Percentiles rank a stretch among this genome's conserved stretches.
Conservation (phyloP, 2,329 filamentous ascomycete species). For the Ramichloridium luteum region DNA sequence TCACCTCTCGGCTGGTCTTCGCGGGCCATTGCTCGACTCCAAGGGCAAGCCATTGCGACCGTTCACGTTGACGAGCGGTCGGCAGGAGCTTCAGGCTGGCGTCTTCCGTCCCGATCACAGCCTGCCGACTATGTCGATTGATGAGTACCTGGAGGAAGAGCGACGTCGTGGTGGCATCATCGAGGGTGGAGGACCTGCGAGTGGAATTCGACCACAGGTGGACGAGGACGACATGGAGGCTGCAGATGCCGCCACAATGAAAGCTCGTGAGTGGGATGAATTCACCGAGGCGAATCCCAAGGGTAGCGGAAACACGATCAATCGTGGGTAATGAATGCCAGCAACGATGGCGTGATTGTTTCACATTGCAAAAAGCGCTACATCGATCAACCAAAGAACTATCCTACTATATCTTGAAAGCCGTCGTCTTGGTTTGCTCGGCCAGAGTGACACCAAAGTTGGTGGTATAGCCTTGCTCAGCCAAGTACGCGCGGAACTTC, state of each 20-base stretch:
- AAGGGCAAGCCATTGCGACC: conserved; percentile 79
- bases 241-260: conserved; percentile 80
- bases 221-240: conserved; percentile 88
- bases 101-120: conserved; percentile 90
- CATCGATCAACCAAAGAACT: no score
- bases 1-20: conserved; percentile 39
- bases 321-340: conserved; percentile 53
- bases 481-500: conserved; percentile 34
- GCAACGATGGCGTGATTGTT: no score
- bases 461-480: conserved; percentile 27
- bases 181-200: conserved; percentile 73
- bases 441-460: conserved; percentile 10
- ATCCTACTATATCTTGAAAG: no score
- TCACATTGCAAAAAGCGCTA: no score
- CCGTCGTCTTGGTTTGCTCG: conserved; percentile 9
- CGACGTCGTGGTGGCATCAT: conserved; percentile 73
- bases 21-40: conserved; percentile 57
- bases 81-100: conserved; percentile 61
- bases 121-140: conserved; percentile 92
- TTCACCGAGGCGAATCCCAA: conserved; percentile 81
- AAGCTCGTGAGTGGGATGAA: conserved; percentile 91
- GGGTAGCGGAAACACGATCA: conserved; percentile 71
- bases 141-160: conserved; percentile 95
- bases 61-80: conserved; percentile 64
- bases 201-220: conserved; percentile 53